These are phyloP conservation scores for Calonectria pseudoreteaudii DNA, from an alignment of 2,329 filamentous ascomycete species.

Conservation along the genomic window DNA sequence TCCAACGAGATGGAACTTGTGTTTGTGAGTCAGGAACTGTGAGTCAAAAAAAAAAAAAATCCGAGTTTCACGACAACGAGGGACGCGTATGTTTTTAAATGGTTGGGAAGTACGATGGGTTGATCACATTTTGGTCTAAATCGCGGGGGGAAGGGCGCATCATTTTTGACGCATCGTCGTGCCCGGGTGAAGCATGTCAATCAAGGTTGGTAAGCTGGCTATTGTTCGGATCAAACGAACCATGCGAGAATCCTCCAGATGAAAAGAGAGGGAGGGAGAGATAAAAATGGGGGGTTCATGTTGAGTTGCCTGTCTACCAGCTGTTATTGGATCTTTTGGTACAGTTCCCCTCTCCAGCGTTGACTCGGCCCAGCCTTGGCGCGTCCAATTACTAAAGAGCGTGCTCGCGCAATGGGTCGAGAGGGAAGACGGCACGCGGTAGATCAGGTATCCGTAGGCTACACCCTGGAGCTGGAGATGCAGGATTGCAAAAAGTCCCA, in stretches of 20 bases:
- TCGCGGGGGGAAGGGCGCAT: neutral
- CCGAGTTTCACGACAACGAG: neutral
- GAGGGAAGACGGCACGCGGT: neutral
- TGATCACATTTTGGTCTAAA: neutral
- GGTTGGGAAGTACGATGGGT: neutral
- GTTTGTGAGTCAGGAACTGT: neutral
- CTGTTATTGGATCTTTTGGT: neutral
- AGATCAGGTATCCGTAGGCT: neutral
- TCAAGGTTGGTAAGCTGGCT: neutral
- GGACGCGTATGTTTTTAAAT: neutral
- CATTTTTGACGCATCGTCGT: neutral
- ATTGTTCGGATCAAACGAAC: neutral
- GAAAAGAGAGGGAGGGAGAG: no score
- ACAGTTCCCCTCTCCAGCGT: neutral
- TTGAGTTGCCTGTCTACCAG: neutral
- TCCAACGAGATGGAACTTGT: neutral
- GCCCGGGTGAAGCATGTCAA: neutral
- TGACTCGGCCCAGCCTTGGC: conserved; percentile 16
- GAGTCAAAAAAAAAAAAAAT: no score
- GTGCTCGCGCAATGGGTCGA: neutral
- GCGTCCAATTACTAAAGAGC: neutral
- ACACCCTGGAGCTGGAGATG: neutral
- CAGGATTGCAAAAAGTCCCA: neutral
- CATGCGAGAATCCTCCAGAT: neutral
- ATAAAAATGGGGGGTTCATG: neutral